Percentiles rank a stretch among this genome's conserved stretches.
These are phyloP conservation scores for Fomitiporia mediterranea DNA, from an alignment of 1,284 basidiomycete species.

Conservation along the genomic window DNA sequence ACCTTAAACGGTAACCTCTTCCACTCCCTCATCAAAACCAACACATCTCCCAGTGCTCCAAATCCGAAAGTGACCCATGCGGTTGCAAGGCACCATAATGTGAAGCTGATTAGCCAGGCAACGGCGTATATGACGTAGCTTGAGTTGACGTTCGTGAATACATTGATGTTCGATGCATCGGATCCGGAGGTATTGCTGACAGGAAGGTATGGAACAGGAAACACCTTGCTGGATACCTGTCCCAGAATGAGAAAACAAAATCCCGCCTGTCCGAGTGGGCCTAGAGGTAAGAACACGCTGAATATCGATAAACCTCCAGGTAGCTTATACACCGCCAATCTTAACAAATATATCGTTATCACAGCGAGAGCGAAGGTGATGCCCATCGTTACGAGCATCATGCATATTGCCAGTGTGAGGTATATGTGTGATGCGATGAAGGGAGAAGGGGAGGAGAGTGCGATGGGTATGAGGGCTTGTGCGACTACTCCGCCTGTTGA, in stretches of 20 bases:
- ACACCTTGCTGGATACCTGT: constrained; percentile 26
- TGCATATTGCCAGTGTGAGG: constrained; percentile 46
- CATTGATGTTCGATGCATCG: constrained; percentile 29
- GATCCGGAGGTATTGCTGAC: neutral
- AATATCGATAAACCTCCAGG: constrained; percentile 32
- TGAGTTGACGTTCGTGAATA: constrained; percentile 33
- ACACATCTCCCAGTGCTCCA: constrained; percentile 35
- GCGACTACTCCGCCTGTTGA: constrained; percentile 63
- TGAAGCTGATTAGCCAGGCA: constrained; percentile 42
- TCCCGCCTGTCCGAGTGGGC: constrained; percentile 41
- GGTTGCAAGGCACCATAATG: constrained; percentile 48
- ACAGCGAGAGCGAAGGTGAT: constrained; percentile 33
- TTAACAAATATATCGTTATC: constrained; percentile 23
- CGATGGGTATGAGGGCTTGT: constrained; percentile 39
- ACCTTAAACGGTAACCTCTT: constrained; percentile 41
- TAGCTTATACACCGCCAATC: constrained; percentile 22
- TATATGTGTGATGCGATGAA: constrained; percentile 24
- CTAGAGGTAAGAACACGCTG: constrained; percentile 44
- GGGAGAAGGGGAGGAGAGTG: constrained; percentile 33
- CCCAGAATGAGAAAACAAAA: constrained; percentile 39
- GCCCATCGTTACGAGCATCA: constrained; percentile 39
- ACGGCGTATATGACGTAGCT: constrained; percentile 39
- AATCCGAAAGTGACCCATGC: constrained; percentile 50
- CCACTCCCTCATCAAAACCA: constrained; percentile 30
- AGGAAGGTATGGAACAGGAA: constrained; percentile 26